Evolutionary conservation across 2,329 filamentous ascomycete genomes (phyloP), one percentile per base, ranked within the genome.

Genomic region (Sporothrix schenckii): DNA sequence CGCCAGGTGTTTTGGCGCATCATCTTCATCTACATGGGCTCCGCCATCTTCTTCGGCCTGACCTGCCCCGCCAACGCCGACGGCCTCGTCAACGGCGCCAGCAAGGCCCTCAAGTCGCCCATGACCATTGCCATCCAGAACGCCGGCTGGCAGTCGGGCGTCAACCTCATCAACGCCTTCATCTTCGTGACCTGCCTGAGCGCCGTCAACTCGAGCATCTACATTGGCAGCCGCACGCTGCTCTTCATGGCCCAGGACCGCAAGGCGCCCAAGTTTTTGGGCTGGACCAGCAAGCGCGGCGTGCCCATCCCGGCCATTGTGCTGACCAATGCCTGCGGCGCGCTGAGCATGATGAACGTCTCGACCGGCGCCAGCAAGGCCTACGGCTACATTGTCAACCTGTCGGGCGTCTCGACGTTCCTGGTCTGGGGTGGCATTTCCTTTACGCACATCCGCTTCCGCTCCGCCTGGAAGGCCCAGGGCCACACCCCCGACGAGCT

Each of bases 161-260:
- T 91, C 0, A 88, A 94, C 76, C 84, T 94, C 1, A 91, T 94
- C 81, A 94, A 94, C 74, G 90, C 88, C 52, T 90, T 92, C 76
- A 92, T 92, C 75, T 85, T 94, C 66, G 81, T 92, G 10, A 92
- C 91, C 14, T 91, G 91, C 69, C 82, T 92, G 50, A 89, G 86
- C 0, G 90, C 91, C 21, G 86, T 90, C 74, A 94, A 94, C 79
- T 89, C 87, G 68, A 91, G 89, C 10, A 90, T 94, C 72, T 94
- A 93, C 78, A 92, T 94, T 74, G 88, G 88, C 58, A 91, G 89
- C 3, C 87, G 92, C 27, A 93, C 91, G 0, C 80, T 94, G 1
- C 80, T 93, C 0, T 93, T 88, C 80, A 91, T 94, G 88, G 90
- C 90, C 0, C 89, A 92, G 75, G 88, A 88, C 58, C 83, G 87